Conservation (phyloP, 371 early-diverging fungal genomes). For the Umbelopsis sp. region DNA sequence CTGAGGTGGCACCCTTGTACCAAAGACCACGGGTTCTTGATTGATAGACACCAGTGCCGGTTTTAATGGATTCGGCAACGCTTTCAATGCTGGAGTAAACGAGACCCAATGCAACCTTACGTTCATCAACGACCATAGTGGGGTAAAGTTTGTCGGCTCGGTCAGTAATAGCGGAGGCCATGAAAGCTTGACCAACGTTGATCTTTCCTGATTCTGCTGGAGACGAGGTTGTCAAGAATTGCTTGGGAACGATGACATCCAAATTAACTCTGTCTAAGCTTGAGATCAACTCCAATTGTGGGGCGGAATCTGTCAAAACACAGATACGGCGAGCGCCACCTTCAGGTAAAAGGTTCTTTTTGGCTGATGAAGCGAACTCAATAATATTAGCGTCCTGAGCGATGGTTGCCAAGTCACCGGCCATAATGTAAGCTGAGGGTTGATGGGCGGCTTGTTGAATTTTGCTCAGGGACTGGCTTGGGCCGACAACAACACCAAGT, state of each 20-base stretch:
- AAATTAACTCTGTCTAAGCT: constrained; percentile 41
- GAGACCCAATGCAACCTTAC: constrained; percentile 85
- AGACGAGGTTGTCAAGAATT: constrained; percentile 35
- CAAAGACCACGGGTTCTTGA: constrained; percentile 91
- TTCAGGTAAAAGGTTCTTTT: constrained; percentile 34
- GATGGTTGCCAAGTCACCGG: neutral
- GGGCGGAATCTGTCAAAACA: constrained; percentile 29
- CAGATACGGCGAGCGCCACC: constrained; percentile 52
- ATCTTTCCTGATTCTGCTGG: constrained; percentile 39
- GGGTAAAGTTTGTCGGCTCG: constrained; percentile 88
- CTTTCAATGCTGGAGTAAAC: constrained; percentile 89
- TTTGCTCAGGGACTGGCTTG: constrained; percentile 23
- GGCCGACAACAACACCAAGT: constrained; percentile 37
- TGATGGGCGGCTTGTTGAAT: constrained; percentile 19
- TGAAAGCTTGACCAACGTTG: constrained; percentile 72
- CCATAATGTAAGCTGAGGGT: constrained; percentile 15
- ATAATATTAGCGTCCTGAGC: constrained; percentile 19
- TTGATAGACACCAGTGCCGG: constrained; percentile 90
- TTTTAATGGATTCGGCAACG: constrained; percentile 79
- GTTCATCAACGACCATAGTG: constrained; percentile 92
- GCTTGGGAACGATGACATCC: constrained; percentile 43
- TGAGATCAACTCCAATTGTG: constrained; percentile 42
- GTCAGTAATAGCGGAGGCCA: constrained; percentile 74
- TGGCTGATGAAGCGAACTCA: constrained; percentile 27
- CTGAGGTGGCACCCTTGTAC: constrained; percentile 95